These are phyloP conservation scores for Vanrija sp. DNA, from an alignment of 1,284 basidiomycete genomes.

Conservation along the genomic window DNA sequence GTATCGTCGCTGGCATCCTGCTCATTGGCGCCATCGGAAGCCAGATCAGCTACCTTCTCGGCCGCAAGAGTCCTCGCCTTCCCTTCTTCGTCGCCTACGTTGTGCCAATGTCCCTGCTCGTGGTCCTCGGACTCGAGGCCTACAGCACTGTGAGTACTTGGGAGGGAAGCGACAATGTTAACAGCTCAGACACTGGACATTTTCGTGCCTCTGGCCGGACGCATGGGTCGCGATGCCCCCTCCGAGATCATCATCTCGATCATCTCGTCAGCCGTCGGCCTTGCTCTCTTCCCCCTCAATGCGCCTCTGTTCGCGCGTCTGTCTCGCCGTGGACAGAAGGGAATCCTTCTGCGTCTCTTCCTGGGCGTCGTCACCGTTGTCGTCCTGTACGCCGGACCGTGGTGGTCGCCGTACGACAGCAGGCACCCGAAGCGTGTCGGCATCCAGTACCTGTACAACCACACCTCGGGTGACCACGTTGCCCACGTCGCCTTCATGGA, in stretches of 20 bases:
- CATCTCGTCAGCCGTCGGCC: constrained; percentile 59
- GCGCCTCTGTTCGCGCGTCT: constrained; percentile 69
- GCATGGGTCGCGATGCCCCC: constrained; percentile 66
- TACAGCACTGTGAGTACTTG: constrained; percentile 56
- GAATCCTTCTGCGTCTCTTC: constrained; percentile 54
- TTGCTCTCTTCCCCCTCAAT: constrained; percentile 60
- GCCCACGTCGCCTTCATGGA: constrained; percentile 83
- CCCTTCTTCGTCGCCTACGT: constrained; percentile 57
- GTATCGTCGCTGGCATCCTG: constrained; percentile 26
- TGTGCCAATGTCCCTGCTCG: constrained; percentile 60
- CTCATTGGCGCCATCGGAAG: constrained; percentile 29
- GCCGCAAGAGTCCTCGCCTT: constrained; percentile 15
- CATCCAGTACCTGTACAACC: constrained; percentile 80
- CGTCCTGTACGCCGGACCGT: constrained; percentile 60
- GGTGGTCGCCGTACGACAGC: constrained; percentile 67
- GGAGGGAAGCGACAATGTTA: not conserved
- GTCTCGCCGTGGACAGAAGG: constrained; percentile 53
- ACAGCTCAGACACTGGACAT: constrained; percentile 60
- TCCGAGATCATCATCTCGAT: constrained; percentile 86
- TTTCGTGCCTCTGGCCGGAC: constrained; percentile 80
- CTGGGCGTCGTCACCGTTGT: constrained; percentile 53
- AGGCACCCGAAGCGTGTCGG: constrained; percentile 87
- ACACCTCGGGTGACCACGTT: constrained; percentile 67
- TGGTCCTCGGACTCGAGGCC: constrained; percentile 67
- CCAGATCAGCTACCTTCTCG: constrained; percentile 12